These are phyloP conservation scores for Cyberlindnera euphorbiae DNA, from an alignment of 805 yeast species.

Conservation along the genomic window DNA sequence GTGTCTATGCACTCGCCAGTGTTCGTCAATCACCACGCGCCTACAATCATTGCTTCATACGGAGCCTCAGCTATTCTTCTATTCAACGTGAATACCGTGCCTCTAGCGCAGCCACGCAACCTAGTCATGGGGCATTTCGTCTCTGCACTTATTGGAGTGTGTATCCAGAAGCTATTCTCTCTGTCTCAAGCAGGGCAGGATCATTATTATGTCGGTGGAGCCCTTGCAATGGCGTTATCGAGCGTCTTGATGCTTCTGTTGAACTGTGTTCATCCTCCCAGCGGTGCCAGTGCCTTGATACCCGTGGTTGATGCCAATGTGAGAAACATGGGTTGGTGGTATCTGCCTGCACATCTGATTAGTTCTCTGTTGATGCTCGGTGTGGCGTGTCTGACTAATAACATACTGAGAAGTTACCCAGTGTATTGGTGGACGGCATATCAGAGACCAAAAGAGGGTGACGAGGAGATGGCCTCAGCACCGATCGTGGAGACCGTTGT, in stretches of 20 bases:
- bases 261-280: slow-evolving; percentile 66
- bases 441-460: slow-evolving; percentile 7
- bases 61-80: slow-evolving; percentile 62
- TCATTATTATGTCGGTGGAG: slow-evolving; percentile 54
- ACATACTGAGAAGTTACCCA: slow-evolving; percentile 50
- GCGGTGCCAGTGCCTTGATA: slow-evolving; percentile 63
- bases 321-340: slow-evolving; percentile 60
- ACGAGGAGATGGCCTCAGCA: neutral
- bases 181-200: slow-evolving; percentile 38
- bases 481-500: no score
- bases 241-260: slow-evolving; percentile 49
- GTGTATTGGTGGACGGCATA: slow-evolving; percentile 50
- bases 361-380: slow-evolving; percentile 42
- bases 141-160: slow-evolving; percentile 48
- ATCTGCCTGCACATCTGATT: slow-evolving; percentile 49
- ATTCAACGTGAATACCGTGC: slow-evolving; percentile 50
- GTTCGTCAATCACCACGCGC: slow-evolving; percentile 37
- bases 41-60: slow-evolving; percentile 48
- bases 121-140: slow-evolving; percentile 52
- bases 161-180: slow-evolving; percentile 49
- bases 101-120: slow-evolving; percentile 63
- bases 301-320: slow-evolving; percentile 46
- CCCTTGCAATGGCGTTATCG: slow-evolving; percentile 49
- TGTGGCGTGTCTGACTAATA: slow-evolving; percentile 51
- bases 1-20: slow-evolving; percentile 36